Percentiles rank a stretch among this genome's conserved stretches.
Evolutionary conservation across 306 rosid genomes (phyloP).

Genomic region (Vigna radiata): DNA sequence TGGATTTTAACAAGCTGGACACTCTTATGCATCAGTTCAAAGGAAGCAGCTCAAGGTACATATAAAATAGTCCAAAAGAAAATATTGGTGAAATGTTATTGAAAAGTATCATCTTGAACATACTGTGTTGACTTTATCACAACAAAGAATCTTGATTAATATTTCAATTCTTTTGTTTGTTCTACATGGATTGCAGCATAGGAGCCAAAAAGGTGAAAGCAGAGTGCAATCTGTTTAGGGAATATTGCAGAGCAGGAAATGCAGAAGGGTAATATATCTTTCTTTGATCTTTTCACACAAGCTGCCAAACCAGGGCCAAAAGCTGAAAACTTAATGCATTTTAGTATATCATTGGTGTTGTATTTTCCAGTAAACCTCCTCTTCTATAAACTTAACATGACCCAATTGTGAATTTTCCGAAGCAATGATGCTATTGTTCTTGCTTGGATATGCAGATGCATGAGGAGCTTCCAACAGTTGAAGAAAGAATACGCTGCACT

Average conservation of each 20-base stretch:
- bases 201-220: slow-evolving; percentile 96
- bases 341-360: too few relatives aligned
- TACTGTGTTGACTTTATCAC: slow-evolving; percentile 50
- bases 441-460: slow-evolving; percentile 63
- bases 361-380: too few relatives aligned
- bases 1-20: slow-evolving; percentile 78
- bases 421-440: slow-evolving; percentile 12
- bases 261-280: slow-evolving; percentile 74
- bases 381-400: background rate
- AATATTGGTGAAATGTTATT: background rate
- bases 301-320: background rate
- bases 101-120: slow-evolving; percentile 45
- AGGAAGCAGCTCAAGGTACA: slow-evolving; percentile 95
- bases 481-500: slow-evolving; percentile 81
- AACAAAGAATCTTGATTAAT: slow-evolving; percentile 40
- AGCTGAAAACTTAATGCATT: background rate
- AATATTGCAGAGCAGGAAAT: slow-evolving; percentile 75
- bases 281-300: background rate
- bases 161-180: slow-evolving; percentile 28
- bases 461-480: slow-evolving; percentile 77
- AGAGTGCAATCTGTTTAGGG: slow-evolving; percentile 79
- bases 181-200: slow-evolving; percentile 66
- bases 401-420: background rate
- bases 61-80: background rate
- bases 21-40: slow-evolving; percentile 82